Conservation (phyloP, 1,139 yeast species). For the Torulaspora pretoriensis region DNA sequence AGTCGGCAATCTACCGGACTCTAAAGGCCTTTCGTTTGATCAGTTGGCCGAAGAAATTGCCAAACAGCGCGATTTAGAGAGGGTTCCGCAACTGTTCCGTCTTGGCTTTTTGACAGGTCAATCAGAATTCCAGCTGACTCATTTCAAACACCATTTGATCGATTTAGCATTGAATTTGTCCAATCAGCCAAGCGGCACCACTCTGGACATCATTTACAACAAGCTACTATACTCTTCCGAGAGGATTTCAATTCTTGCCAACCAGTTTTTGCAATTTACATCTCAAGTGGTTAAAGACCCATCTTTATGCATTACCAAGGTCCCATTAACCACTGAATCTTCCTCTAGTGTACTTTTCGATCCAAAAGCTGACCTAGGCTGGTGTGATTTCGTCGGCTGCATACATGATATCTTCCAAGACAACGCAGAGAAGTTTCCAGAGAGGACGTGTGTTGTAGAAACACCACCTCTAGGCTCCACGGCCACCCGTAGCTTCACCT, state of each 20-base stretch:
- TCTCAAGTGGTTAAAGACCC: slow-evolving; percentile 39
- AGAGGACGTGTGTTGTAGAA: slow-evolving; percentile 85
- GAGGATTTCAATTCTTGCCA: slow-evolving; percentile 64
- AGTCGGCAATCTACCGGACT: slow-evolving; percentile 41
- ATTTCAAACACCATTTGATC: slow-evolving; percentile 28
- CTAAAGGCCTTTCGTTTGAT: slow-evolving; percentile 49
- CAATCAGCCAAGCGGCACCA: slow-evolving; percentile 12
- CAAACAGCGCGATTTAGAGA: slow-evolving; percentile 47
- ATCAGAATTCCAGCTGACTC: slow-evolving; percentile 18
- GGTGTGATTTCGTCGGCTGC: slow-evolving; percentile 90
- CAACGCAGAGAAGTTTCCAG: slow-evolving; percentile 80
- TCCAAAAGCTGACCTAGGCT: slow-evolving; percentile 81
- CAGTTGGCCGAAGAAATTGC: slow-evolving; percentile 55
- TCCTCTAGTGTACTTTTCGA: slow-evolving; percentile 70
- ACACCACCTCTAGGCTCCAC: slow-evolving; percentile 61
- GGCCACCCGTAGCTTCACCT: slow-evolving; percentile 68
- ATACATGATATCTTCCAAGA: slow-evolving; percentile 90
- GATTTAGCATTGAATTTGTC: slow-evolving; percentile 30
- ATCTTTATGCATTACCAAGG: slow-evolving; percentile 49
- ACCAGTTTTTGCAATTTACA: slow-evolving; percentile 63
- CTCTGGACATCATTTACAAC: slow-evolving; percentile 48
- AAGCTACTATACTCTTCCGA: slow-evolving; percentile 67
- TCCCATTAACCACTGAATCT: slow-evolving; percentile 60
- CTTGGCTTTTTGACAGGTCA: slow-evolving; percentile 26
- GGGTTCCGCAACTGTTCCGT: slow-evolving; percentile 57